Evolutionary conservation across 2,329 filamentous ascomycete genomes (phyloP), one percentile per base, ranked within the genome.

Genomic region (Cytospora mali): DNA sequence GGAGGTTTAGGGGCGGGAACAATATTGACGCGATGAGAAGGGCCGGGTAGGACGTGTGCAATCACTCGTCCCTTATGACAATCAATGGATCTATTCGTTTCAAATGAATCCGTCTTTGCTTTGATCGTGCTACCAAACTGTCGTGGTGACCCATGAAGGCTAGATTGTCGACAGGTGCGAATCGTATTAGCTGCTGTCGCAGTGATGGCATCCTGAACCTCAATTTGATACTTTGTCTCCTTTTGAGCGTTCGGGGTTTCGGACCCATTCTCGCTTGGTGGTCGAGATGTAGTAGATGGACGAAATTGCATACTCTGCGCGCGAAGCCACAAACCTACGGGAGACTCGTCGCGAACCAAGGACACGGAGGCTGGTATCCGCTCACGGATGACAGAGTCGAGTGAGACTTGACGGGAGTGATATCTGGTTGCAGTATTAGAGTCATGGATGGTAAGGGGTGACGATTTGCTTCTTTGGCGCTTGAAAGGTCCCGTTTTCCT

Each of bases 251-350:
- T n/a, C n/a, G n/a, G n/a, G 25, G 21, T 25, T 25, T 59, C 60
- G 4, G 60, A 50, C 7, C 21, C 31, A 14, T 33, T 21, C 13
- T 64, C 62, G 14, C 58, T 64, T 52, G 33, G 54, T 18, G 50
- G 29, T 13, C 28, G 58, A 21, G 62, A 62, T 28, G 59, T 23
- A 5, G 46, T 59, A 5, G 56, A 53, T 4, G 42, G 23, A 13
- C 60, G 63, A 35, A 62, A 65, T 14, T 55, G 61, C 48, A 60
- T 55, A 14, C 25, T 46, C 33, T 65, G 63, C 23, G 63, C 56
- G 25, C 61, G 61, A 28, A 65, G 56, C 63, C 63, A 65, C 29
- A 65, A 23, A 9, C 63, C 63, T 4, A 65, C 60, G 2, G 61
- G 63, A 18, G 63, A 65, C 33, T 65, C 63, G 7, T 56, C 63